Percentiles rank a stretch among this genome's conserved stretches.
phyloP scores from a whole-genome alignment of 768 basidiomycete genomes.

The Hericium coralloides region DNA sequence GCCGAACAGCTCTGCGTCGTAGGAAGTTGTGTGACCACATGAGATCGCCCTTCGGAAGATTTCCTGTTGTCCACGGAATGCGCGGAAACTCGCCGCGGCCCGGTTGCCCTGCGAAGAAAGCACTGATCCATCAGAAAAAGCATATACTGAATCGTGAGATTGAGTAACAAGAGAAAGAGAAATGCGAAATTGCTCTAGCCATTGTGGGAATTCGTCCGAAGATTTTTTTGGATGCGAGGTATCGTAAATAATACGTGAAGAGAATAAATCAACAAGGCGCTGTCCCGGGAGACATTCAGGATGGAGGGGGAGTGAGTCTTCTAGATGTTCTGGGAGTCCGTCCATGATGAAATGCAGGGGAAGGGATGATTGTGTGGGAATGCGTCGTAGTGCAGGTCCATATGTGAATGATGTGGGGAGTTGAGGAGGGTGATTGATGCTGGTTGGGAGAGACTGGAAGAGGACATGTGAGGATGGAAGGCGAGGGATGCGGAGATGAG shows the following conservation, averaged over 20 bases:
- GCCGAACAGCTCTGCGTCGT: background rate
- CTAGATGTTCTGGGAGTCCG: background rate
- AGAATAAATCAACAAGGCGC: background rate
- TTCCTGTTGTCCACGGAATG: background rate
- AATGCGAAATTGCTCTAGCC: background rate
- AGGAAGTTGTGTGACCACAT: background rate
- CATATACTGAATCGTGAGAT: background rate
- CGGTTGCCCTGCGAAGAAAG: background rate
- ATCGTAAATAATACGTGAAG: background rate
- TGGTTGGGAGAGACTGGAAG: background rate
- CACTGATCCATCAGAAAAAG: background rate
- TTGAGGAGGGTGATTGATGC: background rate
- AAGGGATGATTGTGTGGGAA: background rate
- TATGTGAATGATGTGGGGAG: background rate
- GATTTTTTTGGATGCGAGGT: background rate
- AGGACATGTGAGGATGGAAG: background rate
- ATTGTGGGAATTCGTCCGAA: background rate
- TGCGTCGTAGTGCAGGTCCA: background rate
- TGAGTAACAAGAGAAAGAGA: background rate
- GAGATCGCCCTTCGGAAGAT: background rate
- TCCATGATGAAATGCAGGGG: background rate
- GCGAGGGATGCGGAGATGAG: background rate
- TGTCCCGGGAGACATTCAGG: background rate
- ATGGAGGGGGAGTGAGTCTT: background rate
- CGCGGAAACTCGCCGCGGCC: background rate